Evolutionary conservation across 2,329 filamentous ascomycete species (phyloP), one percentile per base, ranked within the genome.

Genomic region (Karstenula rhodostoma): DNA sequence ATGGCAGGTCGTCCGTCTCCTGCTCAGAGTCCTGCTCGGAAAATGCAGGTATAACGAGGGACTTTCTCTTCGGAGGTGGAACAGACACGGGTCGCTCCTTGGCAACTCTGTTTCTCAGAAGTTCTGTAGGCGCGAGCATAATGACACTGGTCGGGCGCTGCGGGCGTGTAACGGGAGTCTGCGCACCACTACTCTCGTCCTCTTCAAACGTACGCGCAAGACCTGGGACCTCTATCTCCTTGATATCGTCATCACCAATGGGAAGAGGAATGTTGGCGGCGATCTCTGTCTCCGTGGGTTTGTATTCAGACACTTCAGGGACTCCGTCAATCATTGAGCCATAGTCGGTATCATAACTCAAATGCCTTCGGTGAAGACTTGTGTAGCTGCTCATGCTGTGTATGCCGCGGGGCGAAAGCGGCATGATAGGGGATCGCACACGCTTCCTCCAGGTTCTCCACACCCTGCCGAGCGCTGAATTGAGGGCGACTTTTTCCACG

Each of bases 391-490:
- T 67, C 46, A 70, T 63, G 25, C 64, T 67, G 25, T 69, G 70
- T 15, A 74, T 62, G 35, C 67, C 67, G 27, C 70, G 66, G 10
- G 74, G 71, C n/a, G 68, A 65, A 5, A 72, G 63, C 4, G 72
- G 65, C 2, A 66, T 62, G 29, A 68, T 67, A 22, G 74, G 71
- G 2, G 73, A 67, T 12, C 92, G 87, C 68, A 91, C 85, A 63
- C 90, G 87, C 81, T 97, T 97, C 80, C 95, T 93, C 95, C 95
- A 99, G 27, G 92, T 91, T 69, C 95, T 88, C 95, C 95, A 99
- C 46, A 98, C 83, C 51, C 94, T 86, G 22, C 95, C 95, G 1
- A 99, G 82, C 2, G 92, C 94, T 59, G 93, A 87, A 73, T 97
- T 96, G 61, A 98, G 84, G 8, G 94, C 94, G 65, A 98, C 87